A percentile compares a stretch with the other conserved stretches of the same genome.
Conservation (phyloP, 352 stramenopile genomes). For the Globisporangium alternatum region DNA sequence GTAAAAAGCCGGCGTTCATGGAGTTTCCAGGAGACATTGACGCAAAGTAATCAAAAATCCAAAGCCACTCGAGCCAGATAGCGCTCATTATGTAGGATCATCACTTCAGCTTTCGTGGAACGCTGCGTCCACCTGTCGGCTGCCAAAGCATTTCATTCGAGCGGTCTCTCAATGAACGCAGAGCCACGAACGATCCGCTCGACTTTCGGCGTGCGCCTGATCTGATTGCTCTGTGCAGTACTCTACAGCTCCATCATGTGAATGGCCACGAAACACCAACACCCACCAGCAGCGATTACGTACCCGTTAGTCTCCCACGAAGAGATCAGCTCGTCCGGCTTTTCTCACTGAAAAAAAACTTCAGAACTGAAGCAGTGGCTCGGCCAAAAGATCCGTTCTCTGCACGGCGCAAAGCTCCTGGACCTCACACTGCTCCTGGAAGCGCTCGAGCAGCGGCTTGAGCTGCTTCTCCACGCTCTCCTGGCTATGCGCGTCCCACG, state of each 20-base stretch:
- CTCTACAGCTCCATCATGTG: neutral
- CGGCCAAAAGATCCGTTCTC: slow-evolving; percentile 51
- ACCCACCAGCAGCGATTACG: slow-evolving; percentile 12
- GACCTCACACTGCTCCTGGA: slow-evolving; percentile 35
- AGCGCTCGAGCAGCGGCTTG: slow-evolving; percentile 32
- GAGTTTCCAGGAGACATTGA: neutral
- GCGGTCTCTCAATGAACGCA: neutral
- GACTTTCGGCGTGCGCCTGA: neutral
- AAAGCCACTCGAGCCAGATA: neutral
- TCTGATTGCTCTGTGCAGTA: neutral
- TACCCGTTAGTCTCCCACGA: slow-evolving; percentile 7
- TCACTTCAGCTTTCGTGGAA: neutral
- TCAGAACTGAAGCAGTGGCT: slow-evolving; percentile 29
- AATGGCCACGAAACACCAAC: neutral
- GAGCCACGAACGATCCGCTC: neutral
- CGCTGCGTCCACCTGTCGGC: neutral
- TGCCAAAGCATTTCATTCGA: neutral
- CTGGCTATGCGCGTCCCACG: slow-evolving; percentile 55
- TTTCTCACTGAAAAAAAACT: neutral
- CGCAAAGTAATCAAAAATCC: neutral
- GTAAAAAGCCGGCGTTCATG: neutral
- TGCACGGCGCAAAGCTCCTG: slow-evolving; percentile 54
- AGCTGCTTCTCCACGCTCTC: slow-evolving; percentile 53
- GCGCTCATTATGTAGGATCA: neutral
- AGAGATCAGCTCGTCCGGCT: neutral